Evolutionary conservation across 306 rosid genomes (phyloP).

Genomic region (Castanea crenata): DNA sequence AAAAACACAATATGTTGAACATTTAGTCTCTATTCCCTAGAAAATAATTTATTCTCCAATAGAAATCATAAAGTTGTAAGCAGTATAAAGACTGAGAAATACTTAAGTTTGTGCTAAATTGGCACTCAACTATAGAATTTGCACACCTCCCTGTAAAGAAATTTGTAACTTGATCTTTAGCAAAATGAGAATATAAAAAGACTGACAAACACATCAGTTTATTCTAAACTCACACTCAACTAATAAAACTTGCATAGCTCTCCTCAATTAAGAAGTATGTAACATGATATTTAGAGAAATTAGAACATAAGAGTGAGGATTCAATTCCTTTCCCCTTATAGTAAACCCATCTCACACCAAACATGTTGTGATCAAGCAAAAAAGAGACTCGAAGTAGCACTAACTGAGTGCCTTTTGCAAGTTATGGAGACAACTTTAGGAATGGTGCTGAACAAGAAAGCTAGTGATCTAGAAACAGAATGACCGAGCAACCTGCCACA

Average conservation of each 20-base stretch:
- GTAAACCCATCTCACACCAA: not conserved
- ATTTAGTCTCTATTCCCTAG: not conserved
- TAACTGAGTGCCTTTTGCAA: not conserved
- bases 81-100: not conserved
- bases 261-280: not conserved
- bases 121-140: not conserved
- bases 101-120: not conserved
- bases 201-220: not conserved
- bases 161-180: not conserved
- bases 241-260: not conserved
- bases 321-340: not conserved
- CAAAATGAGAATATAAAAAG: not conserved
- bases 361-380: conserved; percentile 3
- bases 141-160: not conserved
- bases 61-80: not conserved
- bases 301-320: not conserved
- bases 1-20: not conserved
- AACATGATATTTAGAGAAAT: not conserved
- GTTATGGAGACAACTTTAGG: not conserved
- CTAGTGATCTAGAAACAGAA: not conserved
- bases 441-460: not conserved
- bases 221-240: not conserved
- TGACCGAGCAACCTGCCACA: not conserved
- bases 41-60: not conserved
- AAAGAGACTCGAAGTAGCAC: not conserved